Conservation (phyloP, 192 early-diverging fungal genomes). For the Linnemannia hyalina region DNA sequence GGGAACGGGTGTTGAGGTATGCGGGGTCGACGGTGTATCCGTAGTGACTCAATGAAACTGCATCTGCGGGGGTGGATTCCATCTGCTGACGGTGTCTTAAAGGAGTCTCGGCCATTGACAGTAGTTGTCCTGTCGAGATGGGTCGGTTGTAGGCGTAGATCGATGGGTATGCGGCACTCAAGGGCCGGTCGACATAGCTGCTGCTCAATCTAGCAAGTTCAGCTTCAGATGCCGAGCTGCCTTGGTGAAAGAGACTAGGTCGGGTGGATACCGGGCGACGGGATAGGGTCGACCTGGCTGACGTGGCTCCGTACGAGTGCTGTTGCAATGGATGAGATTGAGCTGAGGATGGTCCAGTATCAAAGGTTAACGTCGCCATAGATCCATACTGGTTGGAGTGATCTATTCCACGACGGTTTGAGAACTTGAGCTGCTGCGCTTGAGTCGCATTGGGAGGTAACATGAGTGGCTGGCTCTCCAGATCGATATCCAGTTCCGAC, state of each 20-base stretch:
- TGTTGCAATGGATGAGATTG: not conserved
- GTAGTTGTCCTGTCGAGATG: constrained; percentile 16
- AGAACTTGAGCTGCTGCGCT: constrained; percentile 22
- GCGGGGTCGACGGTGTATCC: constrained; percentile 17
- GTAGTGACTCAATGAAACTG: constrained; percentile 15
- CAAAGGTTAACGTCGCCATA: constrained; percentile 27
- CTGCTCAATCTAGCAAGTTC: not conserved
- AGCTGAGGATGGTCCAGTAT: not conserved
- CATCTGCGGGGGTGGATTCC: constrained; percentile 21
- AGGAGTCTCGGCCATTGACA: not conserved
- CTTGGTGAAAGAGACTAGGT: constrained; percentile 9
- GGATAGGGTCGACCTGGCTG: constrained; percentile 38
- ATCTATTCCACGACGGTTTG: not conserved
- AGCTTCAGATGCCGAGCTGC: not conserved
- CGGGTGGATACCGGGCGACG: not conserved
- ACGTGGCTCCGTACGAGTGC: not conserved
- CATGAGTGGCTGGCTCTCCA: constrained; percentile 35
- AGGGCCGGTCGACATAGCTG: constrained; percentile 7
- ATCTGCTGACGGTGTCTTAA: not conserved
- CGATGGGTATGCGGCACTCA: not conserved
- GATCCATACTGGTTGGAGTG: constrained; percentile 29
- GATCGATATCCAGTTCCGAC: not conserved
- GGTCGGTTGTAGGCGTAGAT: constrained; percentile 13
- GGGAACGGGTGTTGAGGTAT: not conserved
- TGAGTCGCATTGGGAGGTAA: constrained; percentile 7